These are phyloP conservation scores for Candida methanosorbosa DNA, from an alignment of 805 yeast species.

Conservation along the genomic window DNA sequence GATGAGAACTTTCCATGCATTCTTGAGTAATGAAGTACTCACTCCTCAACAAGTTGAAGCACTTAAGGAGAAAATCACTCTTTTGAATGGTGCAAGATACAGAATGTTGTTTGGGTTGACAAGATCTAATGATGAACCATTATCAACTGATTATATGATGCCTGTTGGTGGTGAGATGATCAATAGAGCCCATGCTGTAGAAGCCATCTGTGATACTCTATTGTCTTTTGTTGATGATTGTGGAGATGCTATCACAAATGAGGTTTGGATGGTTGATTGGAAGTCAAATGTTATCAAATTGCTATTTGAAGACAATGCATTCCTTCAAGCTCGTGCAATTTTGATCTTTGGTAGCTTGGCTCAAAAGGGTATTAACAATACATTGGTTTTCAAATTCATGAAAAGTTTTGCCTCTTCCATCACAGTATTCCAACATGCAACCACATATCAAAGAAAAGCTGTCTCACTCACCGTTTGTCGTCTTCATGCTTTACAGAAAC, in stretches of 20 bases:
- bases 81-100: slow-evolving; percentile 53
- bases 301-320: slow-evolving; percentile 45
- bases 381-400: slow-evolving; percentile 23
- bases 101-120: slow-evolving; percentile 64
- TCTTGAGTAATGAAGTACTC: slow-evolving; percentile 48
- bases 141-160: slow-evolving; percentile 12
- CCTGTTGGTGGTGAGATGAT: slow-evolving; percentile 24
- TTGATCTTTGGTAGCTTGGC: slow-evolving; percentile 64
- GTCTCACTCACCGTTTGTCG: slow-evolving; percentile 29
- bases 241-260: slow-evolving; percentile 36
- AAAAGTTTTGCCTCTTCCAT: slow-evolving; percentile 18
- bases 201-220: slow-evolving; percentile 49
- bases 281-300: slow-evolving; percentile 53
- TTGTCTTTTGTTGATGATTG: slow-evolving; percentile 42
- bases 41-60: slow-evolving; percentile 27
- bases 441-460: slow-evolving; percentile 5
- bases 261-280: slow-evolving; percentile 60
- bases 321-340: slow-evolving; percentile 59
- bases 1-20: slow-evolving; percentile 62
- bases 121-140: slow-evolving; percentile 35
- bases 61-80: slow-evolving; percentile 38
- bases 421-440: slow-evolving; percentile 14
- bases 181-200: slow-evolving; percentile 40
- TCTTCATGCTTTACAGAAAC: slow-evolving; percentile 35
- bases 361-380: slow-evolving; percentile 52